Evolutionary conservation across 805 yeast species (phyloP), one percentile per base, ranked within the genome.

Genomic region (Candida mattraensis): DNA sequence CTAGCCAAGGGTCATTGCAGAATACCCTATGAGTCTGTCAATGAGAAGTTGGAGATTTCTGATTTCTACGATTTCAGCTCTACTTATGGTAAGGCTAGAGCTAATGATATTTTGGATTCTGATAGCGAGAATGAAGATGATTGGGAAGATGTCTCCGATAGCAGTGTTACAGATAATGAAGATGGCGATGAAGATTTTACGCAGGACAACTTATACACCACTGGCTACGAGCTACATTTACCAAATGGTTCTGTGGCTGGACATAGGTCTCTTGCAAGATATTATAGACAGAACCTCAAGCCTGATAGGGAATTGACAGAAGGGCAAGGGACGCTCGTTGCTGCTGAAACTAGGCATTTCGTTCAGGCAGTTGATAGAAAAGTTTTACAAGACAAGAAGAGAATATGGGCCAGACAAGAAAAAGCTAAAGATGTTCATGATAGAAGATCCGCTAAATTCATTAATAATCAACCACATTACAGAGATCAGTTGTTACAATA

Each of bases 11-110:
- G 87, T 39, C 99, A 93, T 60, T 83, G 91, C 66, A 76, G 78
- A 54, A 72, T 93, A 42, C 97, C 98, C 1, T 93, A 84, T 61
- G 98, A 93, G 51, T 62, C 78, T 0, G 82, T 78, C 35, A 82
- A 81, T 39, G 95, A 93, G 53, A 79, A 80, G 53, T 72, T 79
- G 30, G 83, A 81, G 53, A 70, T 91, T 28, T 74, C 88, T 0
- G 82, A 78, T 25, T 93, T 83, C 54, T 93, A 93, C 56, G 96
- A 91, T 56, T 89, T 87, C 63, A 67, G 81, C 3, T 71, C 86
- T 1, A 69, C 88, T 1, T 80, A 79, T 51, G 51, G 34, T 24
- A 56, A 47, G 5, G 53, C 42, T 1, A 64, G 54, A n/a, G 62
- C 60, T 11, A n/a, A n/a, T n/a, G n/a, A n/a, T n/a, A n/a, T n/a